Percentiles rank a stretch among this genome's conserved stretches.
Evolutionary conservation across 495 filamentous ascomycete species (phyloP).

Genomic region (Podospora anserina): DNA sequence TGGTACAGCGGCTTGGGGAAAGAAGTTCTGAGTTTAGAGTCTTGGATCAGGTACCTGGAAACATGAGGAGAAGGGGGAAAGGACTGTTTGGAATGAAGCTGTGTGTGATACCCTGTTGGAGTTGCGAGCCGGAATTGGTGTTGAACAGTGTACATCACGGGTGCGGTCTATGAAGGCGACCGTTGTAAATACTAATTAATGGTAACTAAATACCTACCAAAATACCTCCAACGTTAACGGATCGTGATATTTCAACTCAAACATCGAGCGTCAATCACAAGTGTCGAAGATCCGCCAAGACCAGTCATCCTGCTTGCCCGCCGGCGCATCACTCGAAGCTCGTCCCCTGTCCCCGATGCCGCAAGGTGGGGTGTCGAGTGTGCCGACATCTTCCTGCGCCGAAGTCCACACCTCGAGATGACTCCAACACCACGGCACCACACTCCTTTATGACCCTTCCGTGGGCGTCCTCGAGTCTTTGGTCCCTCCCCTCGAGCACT

Average conservation of each 20-base stretch:
- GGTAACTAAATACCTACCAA: background rate
- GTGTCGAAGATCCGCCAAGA: conserved; percentile 2
- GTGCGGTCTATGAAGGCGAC: background rate
- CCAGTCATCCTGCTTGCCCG: conserved; percentile 8
- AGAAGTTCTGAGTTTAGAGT: conserved; percentile 29
- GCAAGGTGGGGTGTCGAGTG: conserved; percentile 13
- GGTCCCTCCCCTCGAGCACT: background rate
- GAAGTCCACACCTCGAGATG: conserved; percentile 1
- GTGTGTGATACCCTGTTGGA: conserved; percentile 5
- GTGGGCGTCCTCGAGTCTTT: background rate
- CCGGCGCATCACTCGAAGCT: conserved; percentile 4
- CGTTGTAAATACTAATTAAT: background rate
- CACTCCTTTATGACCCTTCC: background rate
- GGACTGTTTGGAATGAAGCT: background rate
- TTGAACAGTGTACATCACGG: background rate
- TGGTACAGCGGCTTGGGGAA: conserved; percentile 40
- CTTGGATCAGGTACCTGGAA: background rate
- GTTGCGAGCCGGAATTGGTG: background rate
- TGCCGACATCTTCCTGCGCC: background rate
- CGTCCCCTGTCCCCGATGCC: conserved; percentile 18
- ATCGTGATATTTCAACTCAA: background rate
- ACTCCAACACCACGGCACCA: conserved; percentile 10
- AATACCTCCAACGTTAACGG: background rate
- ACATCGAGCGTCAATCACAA: background rate
- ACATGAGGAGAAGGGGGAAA: background rate